Base-by-base conservation (phyloP, 1,284 basidiomycete species). In the Melanopsichium pennsylvanicum region DNA sequence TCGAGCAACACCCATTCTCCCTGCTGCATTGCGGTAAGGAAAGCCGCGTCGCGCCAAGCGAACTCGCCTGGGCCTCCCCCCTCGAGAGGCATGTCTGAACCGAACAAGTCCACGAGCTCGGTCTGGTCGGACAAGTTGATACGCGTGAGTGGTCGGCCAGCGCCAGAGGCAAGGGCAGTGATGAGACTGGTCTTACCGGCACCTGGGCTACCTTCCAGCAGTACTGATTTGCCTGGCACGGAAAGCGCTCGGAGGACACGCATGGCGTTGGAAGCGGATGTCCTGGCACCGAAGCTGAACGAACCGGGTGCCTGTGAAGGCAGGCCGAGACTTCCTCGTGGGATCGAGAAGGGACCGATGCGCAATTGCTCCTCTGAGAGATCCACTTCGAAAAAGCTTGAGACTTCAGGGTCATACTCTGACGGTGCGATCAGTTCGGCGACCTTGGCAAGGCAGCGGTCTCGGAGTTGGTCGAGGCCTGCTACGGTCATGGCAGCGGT, bases 51-150 rank as follows among this genome's bases (percentile, higher is more conserved):
- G 78, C 90, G 92, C 96, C 97, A 99, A 3, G 89, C 89, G 81
- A 99, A 99, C 80, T 96, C 91, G 46, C 95, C 95, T 4, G 92
- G 87, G 11, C 86, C 84, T 25, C 93, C 93, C 25, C 92, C 92
- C 82, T 97, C 94, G 1, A 95, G 89, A 6, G 96, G 96, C 16
- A 98, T 85, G 81, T 99, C 96, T 29, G 93, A 93, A 13, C 96
- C 96, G 75, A 98, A 97, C 5, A 99, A 86, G 78, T 99, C 96
- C 48, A 93, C 88, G 15, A 98, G 86, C 81, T 99, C 96, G 0
- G 96, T 98, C 83, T 99, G 96, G 77, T 98, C 96, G 5, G 97
- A 98, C 31, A 99, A 83, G 82, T 99, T 99, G 86, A 99, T 96
- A n/a, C 97, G 89, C 78, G 89, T 92, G 13, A 99, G 85, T 25